Conservation (phyloP, 2,329 filamentous ascomycete genomes). For the Ampelomyces quisqualis region DNA sequence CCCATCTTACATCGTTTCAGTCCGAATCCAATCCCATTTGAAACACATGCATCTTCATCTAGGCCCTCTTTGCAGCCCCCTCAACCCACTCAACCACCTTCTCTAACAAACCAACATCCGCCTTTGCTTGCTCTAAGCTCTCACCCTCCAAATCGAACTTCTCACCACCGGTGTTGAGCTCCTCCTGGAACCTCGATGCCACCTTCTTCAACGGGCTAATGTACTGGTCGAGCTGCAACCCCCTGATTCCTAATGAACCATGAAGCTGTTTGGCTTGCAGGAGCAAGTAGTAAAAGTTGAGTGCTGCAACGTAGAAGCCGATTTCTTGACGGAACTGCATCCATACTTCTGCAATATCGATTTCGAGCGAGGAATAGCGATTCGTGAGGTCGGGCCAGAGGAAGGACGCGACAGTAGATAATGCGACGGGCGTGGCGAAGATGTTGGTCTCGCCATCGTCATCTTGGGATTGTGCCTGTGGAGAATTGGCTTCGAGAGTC, state of each 20-base stretch:
- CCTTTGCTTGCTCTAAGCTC: conserved; percentile 36
- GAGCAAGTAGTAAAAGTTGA: conserved; percentile 62
- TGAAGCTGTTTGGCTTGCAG: conserved; percentile 53
- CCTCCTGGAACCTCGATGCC: conserved; percentile 39
- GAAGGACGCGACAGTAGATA: conserved; percentile 52
- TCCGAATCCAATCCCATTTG: no score
- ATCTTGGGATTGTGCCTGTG: conserved; percentile 13
- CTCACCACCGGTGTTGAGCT: conserved; percentile 37
- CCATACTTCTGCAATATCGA: conserved; percentile 35
- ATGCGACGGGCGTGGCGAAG: conserved; percentile 51
- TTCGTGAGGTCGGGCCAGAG: conserved; percentile 54
- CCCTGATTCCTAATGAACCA: conserved; percentile 48
- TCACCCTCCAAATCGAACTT: conserved; percentile 42
- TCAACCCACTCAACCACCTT: conserved; percentile 38
- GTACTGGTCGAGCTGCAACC: conserved; percentile 48
- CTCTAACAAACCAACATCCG: conserved; percentile 38
- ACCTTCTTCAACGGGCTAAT: conserved; percentile 47
- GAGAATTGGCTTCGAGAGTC: conserved; percentile 51
- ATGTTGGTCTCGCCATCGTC: conserved; percentile 33
- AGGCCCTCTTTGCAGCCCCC: conserved; percentile 13
- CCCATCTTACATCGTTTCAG: background rate
- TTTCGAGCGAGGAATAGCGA: conserved; percentile 37
- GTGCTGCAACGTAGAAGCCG: conserved; percentile 55
- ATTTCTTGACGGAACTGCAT: conserved; percentile 54
- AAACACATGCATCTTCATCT: conserved; percentile 1